A percentile compares a stretch with the other conserved stretches of the same genome.
Conservation (phyloP, 441 rosid species). For the Erodium chrysanthum region DNA sequence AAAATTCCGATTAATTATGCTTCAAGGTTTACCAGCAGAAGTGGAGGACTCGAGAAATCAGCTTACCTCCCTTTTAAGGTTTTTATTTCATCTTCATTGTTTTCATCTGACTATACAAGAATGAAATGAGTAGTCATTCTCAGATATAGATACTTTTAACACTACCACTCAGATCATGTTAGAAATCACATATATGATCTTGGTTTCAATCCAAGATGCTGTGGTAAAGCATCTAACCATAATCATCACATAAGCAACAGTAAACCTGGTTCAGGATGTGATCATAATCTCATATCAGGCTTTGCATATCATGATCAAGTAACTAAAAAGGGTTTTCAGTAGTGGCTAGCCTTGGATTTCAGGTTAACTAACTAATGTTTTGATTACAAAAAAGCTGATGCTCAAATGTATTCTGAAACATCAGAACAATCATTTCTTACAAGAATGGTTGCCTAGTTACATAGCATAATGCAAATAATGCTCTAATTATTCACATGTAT, state of each 20-base stretch:
- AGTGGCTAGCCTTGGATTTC: neutral
- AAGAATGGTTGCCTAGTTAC: neutral
- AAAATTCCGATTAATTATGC: slow-evolving; percentile 95
- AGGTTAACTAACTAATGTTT: neutral
- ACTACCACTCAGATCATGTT: too few relatives aligned
- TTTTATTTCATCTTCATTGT: slow-evolving; percentile 16
- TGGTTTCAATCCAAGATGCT: neutral
- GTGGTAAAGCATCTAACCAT: neutral
- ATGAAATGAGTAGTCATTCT: neutral
- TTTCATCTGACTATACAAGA: slow-evolving; percentile 1
- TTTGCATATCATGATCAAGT: neutral
- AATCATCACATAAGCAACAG: neutral
- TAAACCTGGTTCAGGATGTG: neutral
- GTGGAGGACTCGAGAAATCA: slow-evolving; percentile 75
- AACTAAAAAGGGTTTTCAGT: neutral
- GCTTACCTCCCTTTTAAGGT: slow-evolving; percentile 95
- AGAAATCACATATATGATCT: neutral
- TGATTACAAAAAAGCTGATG: neutral
- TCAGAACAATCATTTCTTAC: neutral
- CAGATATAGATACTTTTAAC: neutral
- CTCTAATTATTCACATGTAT: neutral
- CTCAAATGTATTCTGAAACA: neutral
- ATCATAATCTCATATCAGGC: neutral
- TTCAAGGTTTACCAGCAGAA: slow-evolving; percentile 69
- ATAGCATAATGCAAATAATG: neutral